A percentile compares a stretch with the other conserved stretches of the same genome.
These are phyloP conservation scores for Umbilicaria muhlenbergii DNA, from an alignment of 495 filamentous ascomycete species.

Conservation along the genomic window DNA sequence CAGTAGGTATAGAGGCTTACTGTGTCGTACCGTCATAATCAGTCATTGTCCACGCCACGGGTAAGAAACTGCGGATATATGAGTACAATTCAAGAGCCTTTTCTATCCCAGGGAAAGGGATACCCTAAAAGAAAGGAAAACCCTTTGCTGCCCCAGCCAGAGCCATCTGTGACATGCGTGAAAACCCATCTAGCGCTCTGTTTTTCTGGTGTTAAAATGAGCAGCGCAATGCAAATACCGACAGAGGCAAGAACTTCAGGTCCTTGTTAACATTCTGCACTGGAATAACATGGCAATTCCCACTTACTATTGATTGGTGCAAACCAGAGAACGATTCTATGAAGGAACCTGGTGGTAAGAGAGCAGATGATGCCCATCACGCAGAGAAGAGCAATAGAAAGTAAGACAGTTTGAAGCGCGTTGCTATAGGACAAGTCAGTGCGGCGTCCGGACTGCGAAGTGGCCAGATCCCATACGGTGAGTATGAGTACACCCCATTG, in stretches of 20 bases:
- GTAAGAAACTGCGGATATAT: constrained; percentile 30
- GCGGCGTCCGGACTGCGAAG: not conserved
- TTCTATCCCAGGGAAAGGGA: constrained; percentile 5
- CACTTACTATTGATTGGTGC: constrained; percentile 52
- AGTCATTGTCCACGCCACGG: constrained; percentile 64
- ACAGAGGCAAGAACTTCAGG: constrained; percentile 36
- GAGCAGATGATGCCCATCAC: constrained; percentile 49
- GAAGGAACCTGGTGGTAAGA: constrained; percentile 45
- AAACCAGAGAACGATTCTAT: constrained; percentile 53
- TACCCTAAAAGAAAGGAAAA: constrained; percentile 48
- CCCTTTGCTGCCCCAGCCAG: constrained; percentile 46
- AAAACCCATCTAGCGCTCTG: constrained; percentile 52
- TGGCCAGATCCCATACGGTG: constrained; percentile 20
- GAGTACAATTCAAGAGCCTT: constrained; percentile 11
- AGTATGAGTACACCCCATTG: constrained; percentile 27
- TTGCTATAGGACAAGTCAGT: constrained; percentile 24
- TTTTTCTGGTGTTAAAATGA: constrained; percentile 47
- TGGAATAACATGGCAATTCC: not conserved
- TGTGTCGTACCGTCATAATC: constrained; percentile 64
- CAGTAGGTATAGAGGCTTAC: constrained; percentile 18
- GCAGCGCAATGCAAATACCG: constrained; percentile 43
- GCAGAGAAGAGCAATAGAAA: constrained; percentile 41
- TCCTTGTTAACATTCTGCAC: too few species aligned
- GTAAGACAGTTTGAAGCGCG: constrained; percentile 44
- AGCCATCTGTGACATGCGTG: constrained; percentile 47